Percentiles rank a stretch among this genome's conserved stretches.
Conservation (phyloP, 2,329 filamentous ascomycete species). For the Graphilbum sp. region DNA sequence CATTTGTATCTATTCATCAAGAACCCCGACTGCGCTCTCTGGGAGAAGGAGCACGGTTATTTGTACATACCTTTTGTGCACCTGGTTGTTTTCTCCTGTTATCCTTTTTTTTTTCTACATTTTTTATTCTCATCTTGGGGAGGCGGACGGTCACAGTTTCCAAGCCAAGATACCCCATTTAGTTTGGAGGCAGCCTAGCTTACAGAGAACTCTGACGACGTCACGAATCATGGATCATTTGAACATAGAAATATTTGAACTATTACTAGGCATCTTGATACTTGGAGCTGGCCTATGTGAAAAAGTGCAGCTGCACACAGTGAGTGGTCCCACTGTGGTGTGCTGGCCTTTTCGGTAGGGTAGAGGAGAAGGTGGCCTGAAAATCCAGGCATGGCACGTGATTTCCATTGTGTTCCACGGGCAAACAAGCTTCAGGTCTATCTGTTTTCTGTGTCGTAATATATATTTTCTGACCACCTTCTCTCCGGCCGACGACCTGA, state of each 20-base stretch:
- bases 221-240: neutral
- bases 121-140: neutral
- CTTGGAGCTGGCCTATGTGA: no score
- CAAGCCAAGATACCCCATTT: neutral
- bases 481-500: no score
- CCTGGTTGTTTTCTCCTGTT: neutral
- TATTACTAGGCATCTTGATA: no score
- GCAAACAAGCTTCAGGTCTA: no score
- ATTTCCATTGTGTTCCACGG: neutral
- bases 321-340: no score
- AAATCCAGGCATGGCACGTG: neutral
- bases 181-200: neutral
- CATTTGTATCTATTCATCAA: no score
- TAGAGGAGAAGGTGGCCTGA: neutral
- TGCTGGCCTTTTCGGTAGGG: neutral
- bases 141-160: neutral
- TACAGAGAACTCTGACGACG: neutral
- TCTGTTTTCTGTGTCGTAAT: neutral
- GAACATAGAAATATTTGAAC: neutral
- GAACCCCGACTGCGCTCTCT: neutral
- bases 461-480: neutral
- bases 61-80: neutral
- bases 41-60: neutral
- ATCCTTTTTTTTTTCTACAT: slow-evolving; percentile 3
- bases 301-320: no score